Base-by-base conservation (phyloP, 208 protist species). In the Leishmania turanica region DNA sequence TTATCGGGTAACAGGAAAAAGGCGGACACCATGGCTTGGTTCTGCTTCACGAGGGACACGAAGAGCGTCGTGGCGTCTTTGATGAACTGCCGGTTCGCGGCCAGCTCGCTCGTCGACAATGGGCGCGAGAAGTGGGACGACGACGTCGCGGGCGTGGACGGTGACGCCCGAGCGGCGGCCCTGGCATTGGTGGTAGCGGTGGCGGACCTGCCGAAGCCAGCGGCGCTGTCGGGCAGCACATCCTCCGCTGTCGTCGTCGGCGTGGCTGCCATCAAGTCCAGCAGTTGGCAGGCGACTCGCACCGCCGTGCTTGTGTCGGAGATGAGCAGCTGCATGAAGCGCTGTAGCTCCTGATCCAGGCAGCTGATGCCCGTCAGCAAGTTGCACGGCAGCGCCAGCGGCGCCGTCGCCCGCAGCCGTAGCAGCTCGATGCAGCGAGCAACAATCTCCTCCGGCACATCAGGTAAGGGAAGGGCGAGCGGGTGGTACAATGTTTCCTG, bases 1-100 rank as follows among this genome's bases (percentile, higher is more conserved):
- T 78, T 79, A 70, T 93, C 90, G 3, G 90, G 90, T 27, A 93
- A 80, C 15, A 91, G 69, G 6, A 93, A 74, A 74, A 93, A 90
- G 49, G 77, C 65, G 64, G 83, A 21, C 5, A 69, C 83, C 54
- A 83, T 80, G 40, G 75, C 34, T 69, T 85, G 87, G 42, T 77
- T 84, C 60, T 85, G 68, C 65, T 84, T 68, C 13, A 84, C 76
- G n/a, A 88, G 80, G 2, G 77, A 56, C 37, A 85, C 77, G 27
- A 90, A 60, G 42, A 90, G 80, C 19, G 69, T 78, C 37, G 69
- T 85, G 37, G 75, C 78, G 17, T 80, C 78, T n/a, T 75, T 80
- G 79, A 89, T 79, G 77, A 89, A 82, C 73, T 79, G 60, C 54
- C 79, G 82, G 54, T 85, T 85, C 45, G 77, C 77, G 24, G 82